These are phyloP conservation scores for Dalechampia spathulata DNA, from an alignment of 441 rosid genomes.

Conservation along the genomic window DNA sequence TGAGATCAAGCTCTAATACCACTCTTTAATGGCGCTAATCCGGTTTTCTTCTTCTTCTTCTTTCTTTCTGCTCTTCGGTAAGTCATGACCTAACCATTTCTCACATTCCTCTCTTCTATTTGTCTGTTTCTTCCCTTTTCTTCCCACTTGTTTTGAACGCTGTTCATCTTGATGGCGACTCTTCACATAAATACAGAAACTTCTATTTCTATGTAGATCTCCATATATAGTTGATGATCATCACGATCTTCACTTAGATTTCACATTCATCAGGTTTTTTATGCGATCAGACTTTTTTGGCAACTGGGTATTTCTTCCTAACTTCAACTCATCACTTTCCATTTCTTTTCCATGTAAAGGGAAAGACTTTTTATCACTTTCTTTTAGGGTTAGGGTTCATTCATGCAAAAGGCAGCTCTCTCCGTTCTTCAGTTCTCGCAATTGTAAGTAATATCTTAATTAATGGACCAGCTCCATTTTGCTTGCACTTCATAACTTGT, in stretches of 20 bases:
- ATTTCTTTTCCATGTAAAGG: neutral
- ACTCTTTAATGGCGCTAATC: no score
- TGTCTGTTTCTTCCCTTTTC: neutral
- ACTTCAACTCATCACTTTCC: neutral
- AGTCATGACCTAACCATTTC: neutral
- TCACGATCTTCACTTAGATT: neutral
- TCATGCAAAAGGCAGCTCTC: no score
- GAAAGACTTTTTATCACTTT: neutral
- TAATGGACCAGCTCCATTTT: neutral
- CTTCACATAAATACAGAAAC: neutral
- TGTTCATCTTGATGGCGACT: slow-evolving; percentile 1
- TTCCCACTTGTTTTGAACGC: neutral
- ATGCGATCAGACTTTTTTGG: slow-evolving; percentile 2
- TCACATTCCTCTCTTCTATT: neutral
- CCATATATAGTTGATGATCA: neutral
- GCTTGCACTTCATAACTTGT: neutral
- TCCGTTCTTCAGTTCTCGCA: neutral
- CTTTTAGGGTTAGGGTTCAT: slow-evolving; percentile 30
- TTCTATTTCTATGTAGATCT: neutral
- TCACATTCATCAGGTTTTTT: neutral
- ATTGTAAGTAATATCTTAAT: neutral
- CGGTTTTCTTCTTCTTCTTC: neutral
- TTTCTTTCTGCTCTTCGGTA: neutral
- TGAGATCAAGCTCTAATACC: slow-evolving; percentile 3
- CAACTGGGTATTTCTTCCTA: slow-evolving; percentile 1